A percentile compares a stretch with the other conserved stretches of the same genome.
These are phyloP conservation scores for Aspergillus carlsbadensis DNA, from an alignment of 495 filamentous ascomycete species.

Conservation along the genomic window DNA sequence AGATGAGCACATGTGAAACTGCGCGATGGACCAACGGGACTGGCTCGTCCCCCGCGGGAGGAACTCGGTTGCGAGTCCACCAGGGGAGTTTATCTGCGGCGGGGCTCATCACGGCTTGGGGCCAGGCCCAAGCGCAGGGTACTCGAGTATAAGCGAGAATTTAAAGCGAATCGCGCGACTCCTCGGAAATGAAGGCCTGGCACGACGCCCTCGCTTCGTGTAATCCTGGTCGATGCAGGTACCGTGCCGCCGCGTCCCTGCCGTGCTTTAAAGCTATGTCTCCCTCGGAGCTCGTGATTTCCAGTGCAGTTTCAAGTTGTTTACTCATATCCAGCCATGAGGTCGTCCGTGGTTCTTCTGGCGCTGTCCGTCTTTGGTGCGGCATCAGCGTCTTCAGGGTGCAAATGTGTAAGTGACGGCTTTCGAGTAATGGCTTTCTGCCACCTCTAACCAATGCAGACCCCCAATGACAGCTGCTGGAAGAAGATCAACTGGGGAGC, in stretches of 20 bases:
- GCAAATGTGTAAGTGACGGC: conserved; percentile 22
- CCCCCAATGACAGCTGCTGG: conserved; percentile 42
- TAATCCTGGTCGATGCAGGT: not conserved
- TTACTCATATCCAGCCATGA: not conserved
- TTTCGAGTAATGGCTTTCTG: no score
- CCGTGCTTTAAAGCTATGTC: not conserved
- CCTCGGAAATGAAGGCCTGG: not conserved
- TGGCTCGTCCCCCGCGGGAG: no score
- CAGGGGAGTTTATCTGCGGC: no score
- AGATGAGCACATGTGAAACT: no score
- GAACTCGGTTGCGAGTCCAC: no score
- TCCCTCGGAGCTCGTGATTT: not conserved
- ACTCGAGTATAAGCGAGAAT: not conserved
- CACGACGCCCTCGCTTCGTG: not conserved
- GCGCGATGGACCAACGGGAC: no score
- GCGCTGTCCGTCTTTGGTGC: not conserved
- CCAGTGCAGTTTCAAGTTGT: not conserved
- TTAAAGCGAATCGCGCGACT: not conserved
- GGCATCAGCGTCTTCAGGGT: not conserved
- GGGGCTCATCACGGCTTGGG: no score
- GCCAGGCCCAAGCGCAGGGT: no score
- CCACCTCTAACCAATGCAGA: conserved; percentile 6
- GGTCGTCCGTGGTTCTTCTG: not conserved
- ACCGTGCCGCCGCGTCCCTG: not conserved
- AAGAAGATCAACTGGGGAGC: conserved; percentile 37